These are phyloP conservation scores for Raddia guianensis DNA, from an alignment of 176 grass and related monocot species.

Conservation along the genomic window DNA sequence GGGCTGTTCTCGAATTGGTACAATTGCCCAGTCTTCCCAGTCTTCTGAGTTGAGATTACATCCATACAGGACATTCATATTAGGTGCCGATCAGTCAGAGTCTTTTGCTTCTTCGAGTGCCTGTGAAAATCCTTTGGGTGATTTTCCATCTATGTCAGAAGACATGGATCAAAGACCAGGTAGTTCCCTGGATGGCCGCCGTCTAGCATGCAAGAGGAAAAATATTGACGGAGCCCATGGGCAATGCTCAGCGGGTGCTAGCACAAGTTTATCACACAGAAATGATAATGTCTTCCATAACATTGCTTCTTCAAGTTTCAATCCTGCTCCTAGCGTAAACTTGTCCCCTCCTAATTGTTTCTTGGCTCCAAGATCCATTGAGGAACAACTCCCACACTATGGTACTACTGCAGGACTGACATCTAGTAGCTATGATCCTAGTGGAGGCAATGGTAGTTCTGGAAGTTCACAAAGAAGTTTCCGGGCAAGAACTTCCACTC, in stretches of 20 bases:
- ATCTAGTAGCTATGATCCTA: constrained; percentile 45
- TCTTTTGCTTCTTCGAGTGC: constrained; percentile 48
- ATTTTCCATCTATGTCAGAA: constrained; percentile 50
- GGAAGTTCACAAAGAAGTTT: constrained; percentile 60
- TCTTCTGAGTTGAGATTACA: constrained; percentile 45
- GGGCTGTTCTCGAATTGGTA: constrained; percentile 22
- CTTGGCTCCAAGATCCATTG: constrained; percentile 42
- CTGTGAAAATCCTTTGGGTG: constrained; percentile 45
- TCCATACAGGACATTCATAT: constrained; percentile 50
- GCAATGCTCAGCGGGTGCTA: constrained; percentile 54
- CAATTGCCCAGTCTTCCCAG: constrained; percentile 36
- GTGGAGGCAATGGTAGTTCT: constrained; percentile 30
- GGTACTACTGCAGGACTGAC: constrained; percentile 33
- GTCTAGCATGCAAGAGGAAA: constrained; percentile 81
- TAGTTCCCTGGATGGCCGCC: constrained; percentile 60
- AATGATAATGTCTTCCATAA: constrained; percentile 48
- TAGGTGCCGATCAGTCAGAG: constrained; percentile 47
- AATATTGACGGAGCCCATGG: constrained; percentile 63
- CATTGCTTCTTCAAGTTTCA: constrained; percentile 54
- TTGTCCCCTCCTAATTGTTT: constrained; percentile 39
- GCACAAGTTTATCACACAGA: constrained; percentile 53
- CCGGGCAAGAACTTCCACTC: constrained; percentile 53
- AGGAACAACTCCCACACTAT: constrained; percentile 51
- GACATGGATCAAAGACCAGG: constrained; percentile 56
- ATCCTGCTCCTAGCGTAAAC: constrained; percentile 44